Conservation (phyloP, 352 stramenopile genomes). For the Lagenidium giganteum region DNA sequence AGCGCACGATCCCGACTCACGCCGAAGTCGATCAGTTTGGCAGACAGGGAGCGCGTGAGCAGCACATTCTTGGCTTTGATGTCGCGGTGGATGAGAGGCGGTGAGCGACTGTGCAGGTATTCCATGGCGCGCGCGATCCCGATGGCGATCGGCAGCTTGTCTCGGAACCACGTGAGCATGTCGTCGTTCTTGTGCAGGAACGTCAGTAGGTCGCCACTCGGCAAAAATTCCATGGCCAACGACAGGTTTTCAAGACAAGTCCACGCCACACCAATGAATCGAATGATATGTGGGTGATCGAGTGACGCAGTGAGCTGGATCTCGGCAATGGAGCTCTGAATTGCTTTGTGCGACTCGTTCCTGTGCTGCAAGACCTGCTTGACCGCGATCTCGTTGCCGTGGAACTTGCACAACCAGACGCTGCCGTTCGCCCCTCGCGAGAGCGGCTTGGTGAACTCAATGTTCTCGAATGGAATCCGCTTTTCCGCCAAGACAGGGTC, state of each 20-base stretch:
- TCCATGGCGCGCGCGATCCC: conserved; percentile 33
- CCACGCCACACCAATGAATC: conserved; percentile 53
- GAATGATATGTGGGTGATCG: conserved; percentile 49
- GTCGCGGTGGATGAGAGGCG: conserved; percentile 42
- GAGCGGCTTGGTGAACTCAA: conserved; percentile 30
- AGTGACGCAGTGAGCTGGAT: conserved; percentile 48
- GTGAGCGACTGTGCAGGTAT: conserved; percentile 36
- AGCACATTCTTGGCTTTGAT: conserved; percentile 52
- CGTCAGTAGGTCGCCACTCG: conserved; percentile 35
- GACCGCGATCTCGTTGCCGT: conserved; percentile 31
- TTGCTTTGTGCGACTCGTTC: conserved; percentile 31
- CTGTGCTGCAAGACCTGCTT: conserved; percentile 34
- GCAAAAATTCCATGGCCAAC: conserved; percentile 36
- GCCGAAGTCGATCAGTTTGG: conserved; percentile 43
- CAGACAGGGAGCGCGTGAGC: conserved; percentile 30
- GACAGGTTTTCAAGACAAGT: conserved; percentile 51
- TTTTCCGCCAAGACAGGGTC: conserved; percentile 33
- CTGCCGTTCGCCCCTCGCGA: conserved; percentile 32
- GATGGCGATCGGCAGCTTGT: conserved; percentile 46
- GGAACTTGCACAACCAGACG: conserved; percentile 31
- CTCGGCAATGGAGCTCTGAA: conserved; percentile 48
- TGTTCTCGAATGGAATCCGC: conserved; percentile 47
- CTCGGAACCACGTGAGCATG: conserved; percentile 28
- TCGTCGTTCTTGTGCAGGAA: conserved; percentile 14
- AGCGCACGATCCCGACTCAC: conserved; percentile 40